phyloP scores from a whole-genome alignment of 768 basidiomycete genomes.

The Tricholoma bakamatsutake region DNA sequence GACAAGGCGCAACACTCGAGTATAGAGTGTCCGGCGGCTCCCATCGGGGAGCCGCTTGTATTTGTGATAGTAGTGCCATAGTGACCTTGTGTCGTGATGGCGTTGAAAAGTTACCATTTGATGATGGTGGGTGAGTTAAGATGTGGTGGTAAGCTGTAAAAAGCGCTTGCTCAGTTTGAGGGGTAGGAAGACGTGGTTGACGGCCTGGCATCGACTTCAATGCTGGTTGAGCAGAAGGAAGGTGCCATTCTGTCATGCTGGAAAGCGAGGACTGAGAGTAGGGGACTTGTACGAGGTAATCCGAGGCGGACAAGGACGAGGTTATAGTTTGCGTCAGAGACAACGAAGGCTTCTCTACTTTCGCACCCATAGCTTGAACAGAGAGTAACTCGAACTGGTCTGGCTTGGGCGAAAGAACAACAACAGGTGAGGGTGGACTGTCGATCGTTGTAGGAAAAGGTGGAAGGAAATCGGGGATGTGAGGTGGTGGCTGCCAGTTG shows the following conservation, averaged over 20 bases:
- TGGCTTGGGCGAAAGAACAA: conserved; percentile 31
- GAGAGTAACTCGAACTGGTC: conserved; percentile 22
- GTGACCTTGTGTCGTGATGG: conserved; percentile 71
- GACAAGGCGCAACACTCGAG: conserved; percentile 49
- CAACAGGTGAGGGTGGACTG: conserved; percentile 24
- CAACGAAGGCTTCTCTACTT: conserved; percentile 32
- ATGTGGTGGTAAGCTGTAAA: conserved; percentile 72
- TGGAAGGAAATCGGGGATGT: conserved; percentile 64
- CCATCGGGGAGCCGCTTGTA: conserved; percentile 58
- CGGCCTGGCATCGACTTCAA: conserved; percentile 8
- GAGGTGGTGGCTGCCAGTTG: conserved; percentile 55
- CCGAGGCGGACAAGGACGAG: conserved; percentile 45
- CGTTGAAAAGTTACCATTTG: conserved; percentile 42
- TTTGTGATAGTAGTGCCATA: conserved; percentile 57
- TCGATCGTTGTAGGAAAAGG: conserved; percentile 49
- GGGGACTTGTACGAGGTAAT: conserved; percentile 67
- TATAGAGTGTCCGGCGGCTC: conserved; percentile 64
- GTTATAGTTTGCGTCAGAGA: conserved; percentile 40
- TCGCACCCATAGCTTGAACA: conserved; percentile 26
- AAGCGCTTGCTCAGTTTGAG: conserved; percentile 59
- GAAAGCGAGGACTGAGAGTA: conserved; percentile 71
- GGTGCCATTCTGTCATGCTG: conserved; percentile 60
- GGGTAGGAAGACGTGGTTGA: conserved; percentile 26
- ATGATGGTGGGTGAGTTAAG: conserved; percentile 60
- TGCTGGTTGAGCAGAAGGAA: conserved; percentile 40